Evolutionary conservation across 2,329 filamentous ascomycete species (phyloP).

Genomic region (Alternaria alternata): DNA sequence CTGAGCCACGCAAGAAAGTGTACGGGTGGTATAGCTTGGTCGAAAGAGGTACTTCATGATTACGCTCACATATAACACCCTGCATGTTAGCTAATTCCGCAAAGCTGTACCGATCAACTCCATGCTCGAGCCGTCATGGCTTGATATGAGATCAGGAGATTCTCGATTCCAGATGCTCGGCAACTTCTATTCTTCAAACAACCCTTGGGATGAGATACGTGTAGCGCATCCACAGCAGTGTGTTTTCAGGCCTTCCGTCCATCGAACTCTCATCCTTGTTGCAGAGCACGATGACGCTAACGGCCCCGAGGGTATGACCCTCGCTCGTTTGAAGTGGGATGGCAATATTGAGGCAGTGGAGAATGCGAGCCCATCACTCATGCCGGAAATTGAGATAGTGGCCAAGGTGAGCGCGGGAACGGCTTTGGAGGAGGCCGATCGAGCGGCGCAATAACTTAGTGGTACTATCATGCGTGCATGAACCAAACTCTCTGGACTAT

Average conservation of each 20-base stretch:
- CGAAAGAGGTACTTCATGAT: neutral
- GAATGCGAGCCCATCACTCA: neutral
- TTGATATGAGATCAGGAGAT: neutral
- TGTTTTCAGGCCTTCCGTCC: neutral
- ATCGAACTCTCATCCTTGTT: conserved; percentile 1
- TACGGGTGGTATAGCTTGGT: conserved; percentile 8
- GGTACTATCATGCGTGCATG: neutral
- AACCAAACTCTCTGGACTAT: neutral
- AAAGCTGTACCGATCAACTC: conserved; percentile 4
- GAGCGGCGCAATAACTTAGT: neutral
- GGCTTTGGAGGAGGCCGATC: neutral
- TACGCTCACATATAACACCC: neutral
- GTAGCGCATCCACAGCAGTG: neutral
- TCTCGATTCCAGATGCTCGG: conserved; percentile 6
- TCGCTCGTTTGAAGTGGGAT: neutral
- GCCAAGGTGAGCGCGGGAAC: neutral
- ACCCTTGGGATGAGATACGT: conserved; percentile 2
- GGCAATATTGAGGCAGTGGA: neutral
- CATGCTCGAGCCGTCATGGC: conserved; percentile 1
- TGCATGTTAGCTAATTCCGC: neutral
- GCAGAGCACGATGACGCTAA: conserved; percentile 2
- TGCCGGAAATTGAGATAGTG: conserved; percentile 3
- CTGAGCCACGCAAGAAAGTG: neutral
- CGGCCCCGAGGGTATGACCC: neutral
- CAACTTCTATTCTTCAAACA: conserved; percentile 1